These are phyloP conservation scores for Lentinula boryana DNA, from an alignment of 768 basidiomycete species.

Conservation along the genomic window DNA sequence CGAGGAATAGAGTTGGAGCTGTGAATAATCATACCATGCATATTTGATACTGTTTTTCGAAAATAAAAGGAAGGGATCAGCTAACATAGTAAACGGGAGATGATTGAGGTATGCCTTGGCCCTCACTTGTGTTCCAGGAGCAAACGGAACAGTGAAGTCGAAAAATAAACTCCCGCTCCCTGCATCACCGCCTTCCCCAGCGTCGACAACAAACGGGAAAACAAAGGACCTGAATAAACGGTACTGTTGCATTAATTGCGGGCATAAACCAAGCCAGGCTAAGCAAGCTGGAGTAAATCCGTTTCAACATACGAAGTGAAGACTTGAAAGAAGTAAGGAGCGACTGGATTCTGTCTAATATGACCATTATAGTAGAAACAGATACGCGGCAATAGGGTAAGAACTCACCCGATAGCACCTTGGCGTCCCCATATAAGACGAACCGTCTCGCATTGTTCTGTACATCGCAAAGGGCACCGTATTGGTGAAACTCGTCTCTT, in stretches of 20 bases:
- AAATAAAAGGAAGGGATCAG: background rate
- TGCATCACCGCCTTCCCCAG: conserved; percentile 28
- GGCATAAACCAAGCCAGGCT: too few species aligned
- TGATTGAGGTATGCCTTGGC: background rate
- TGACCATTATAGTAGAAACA: background rate
- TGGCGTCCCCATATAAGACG: conserved; percentile 29
- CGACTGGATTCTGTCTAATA: conserved; percentile 35
- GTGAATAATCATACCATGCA: conserved; percentile 38
- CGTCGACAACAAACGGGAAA: conserved; percentile 36
- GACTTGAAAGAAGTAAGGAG: conserved; percentile 46
- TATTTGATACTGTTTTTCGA: conserved; percentile 38
- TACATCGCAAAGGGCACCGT: conserved; percentile 16
- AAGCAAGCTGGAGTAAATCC: too few species aligned
- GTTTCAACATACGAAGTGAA: conserved; percentile 34
- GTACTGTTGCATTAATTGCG: too few species aligned
- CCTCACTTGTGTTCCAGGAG: conserved; percentile 35
- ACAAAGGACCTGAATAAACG: conserved; percentile 26
- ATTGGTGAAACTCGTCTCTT: too few species aligned
- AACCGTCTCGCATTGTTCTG: conserved; percentile 33
- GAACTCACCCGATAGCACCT: conserved; percentile 22
- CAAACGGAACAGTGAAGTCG: conserved; percentile 44
- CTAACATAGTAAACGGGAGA: background rate
- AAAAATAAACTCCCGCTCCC: conserved; percentile 8
- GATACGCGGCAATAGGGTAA: background rate
- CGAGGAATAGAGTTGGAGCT: background rate